Evolutionary conservation across 179 eudicot genomes (phyloP), one percentile per base, ranked within the genome.

Genomic region (Silene noctiflora): DNA sequence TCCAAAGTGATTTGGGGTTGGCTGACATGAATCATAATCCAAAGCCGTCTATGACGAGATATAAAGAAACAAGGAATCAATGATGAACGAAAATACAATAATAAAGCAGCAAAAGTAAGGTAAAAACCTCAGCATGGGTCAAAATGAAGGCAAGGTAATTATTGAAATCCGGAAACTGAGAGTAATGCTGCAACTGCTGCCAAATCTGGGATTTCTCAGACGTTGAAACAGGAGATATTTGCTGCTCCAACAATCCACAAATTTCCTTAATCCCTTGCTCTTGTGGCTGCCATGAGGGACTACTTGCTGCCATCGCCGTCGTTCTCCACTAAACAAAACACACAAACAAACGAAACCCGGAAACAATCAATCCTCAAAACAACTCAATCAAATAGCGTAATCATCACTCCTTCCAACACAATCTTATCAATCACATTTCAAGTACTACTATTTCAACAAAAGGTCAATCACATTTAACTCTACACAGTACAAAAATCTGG

Each of bases 231-330:
- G 95, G 93, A 12, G 97, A 94, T 14, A 95, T 89, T 76, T 95
- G 99, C 75, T 89, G 96, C 81, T 93, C 98, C 58, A 94, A 81
- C 27, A 94, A 77, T 6, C 89, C 88, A 17, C 89, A 92, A 87
- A 94, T 91, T 91, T 93, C 98, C 76, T 75, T 82, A 39, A 94
- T 78, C 68, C 98, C 98, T 80, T 88, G 91, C 85, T 92, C 98
- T 77, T 89, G 95, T 3, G 98, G 97, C 78, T 89, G 85, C 98
- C 98, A 94, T 69, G 88, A 42, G 60, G 84, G 39, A 56, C 69
- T 79, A 3, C 60, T 73, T 17, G 65, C 79, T 68, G 83, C 62
- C 80, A 83, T 77, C 83, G 86, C 71, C 75, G 74, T 73, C 83
- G 44, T 17, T 29, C 74, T 71, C 55, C 62, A 48, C 31, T 22